Evolutionary conservation across 805 yeast genomes (phyloP), one percentile per base, ranked within the genome.

Genomic region (Kodamaea fukazawae): DNA sequence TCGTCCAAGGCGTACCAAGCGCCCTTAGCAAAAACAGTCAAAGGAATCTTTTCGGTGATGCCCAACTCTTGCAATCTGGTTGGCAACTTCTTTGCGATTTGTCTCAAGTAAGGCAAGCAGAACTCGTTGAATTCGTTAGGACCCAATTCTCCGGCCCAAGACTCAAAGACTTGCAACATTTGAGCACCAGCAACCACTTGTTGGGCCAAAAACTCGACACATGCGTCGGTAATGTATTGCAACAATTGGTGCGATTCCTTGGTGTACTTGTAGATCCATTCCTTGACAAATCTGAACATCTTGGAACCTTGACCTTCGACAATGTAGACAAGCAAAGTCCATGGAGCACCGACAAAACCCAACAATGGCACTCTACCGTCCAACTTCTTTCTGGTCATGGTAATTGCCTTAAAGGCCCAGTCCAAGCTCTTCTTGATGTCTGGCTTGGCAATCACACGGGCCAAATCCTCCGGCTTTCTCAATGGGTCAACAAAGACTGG

Each of bases 161-260:
- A 85, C 59, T 93, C 99, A 58, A 93, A 93, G 26, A 93, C 89
- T 65, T 93, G 99, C 45, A 93, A 73, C 82, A 93, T 89, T 69
- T 93, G 99, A 26, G 98, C 98, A 51, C 99, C 99, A 1, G 99
- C 99, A 50, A 81, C 79, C 32, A 93, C 96, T 65, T 93, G 99
- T 54, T 83, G 86, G 3, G 96, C 95, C 55, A 93, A 73, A 57
- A 91, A 93, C 60, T 91, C 98, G 28, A 91, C 71, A 40, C 96
- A 93, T 20, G 86, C 88, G 45, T 87, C 91, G 16, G 97, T 84
- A 47, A 83, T 80, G 42, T 79, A 81, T 60, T 82, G 86, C 46
- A 93, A 70, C 43, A 93, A 67, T 50, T 69, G 61, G 52, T 86
- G 87, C 2, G 93, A 67, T 36, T 78, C 82, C 42, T 80, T 77